These are phyloP conservation scores for Chloropicon primus DNA, from an alignment of 139 green algal genomes.

Conservation along the genomic window DNA sequence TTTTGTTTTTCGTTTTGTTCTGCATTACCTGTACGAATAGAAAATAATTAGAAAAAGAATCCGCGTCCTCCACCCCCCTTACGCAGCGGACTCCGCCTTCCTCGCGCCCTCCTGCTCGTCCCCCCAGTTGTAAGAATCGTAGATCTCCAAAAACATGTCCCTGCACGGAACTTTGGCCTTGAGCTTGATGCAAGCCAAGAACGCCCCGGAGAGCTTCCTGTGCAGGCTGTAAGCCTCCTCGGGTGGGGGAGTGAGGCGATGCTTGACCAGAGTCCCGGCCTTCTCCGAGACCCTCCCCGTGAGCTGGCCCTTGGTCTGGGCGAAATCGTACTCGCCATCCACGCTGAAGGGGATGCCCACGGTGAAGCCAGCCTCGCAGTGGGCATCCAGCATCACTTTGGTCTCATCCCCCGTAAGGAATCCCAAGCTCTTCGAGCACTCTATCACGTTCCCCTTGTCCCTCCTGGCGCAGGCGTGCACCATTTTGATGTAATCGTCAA, in stretches of 20 bases:
- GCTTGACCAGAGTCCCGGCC: conserved; percentile 72
- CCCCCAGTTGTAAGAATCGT: background rate
- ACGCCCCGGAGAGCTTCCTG: conserved; percentile 80
- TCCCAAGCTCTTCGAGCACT: conserved; percentile 52
- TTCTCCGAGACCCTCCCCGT: conserved; percentile 26
- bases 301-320: conserved; percentile 10
- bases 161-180: conserved; percentile 46
- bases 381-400: conserved; percentile 75
- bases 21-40: too few relatives aligned
- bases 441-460: conserved; percentile 40
- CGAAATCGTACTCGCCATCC: conserved; percentile 70
- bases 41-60: too few relatives aligned
- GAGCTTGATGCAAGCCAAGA: conserved; percentile 94
- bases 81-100: background rate
- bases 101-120: background rate
- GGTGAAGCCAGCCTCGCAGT: conserved; percentile 72
- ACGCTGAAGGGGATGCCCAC: conserved; percentile 77
- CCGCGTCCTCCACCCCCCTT: too few relatives aligned
- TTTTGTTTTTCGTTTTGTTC: too few relatives aligned
- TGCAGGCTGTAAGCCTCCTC: conserved; percentile 91
- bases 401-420: conserved; percentile 77
- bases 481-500: conserved; percentile 83
- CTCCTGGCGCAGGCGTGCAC: conserved; percentile 70
- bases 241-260: conserved; percentile 78
- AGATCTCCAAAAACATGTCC: conserved; percentile 34